Base-by-base conservation (phyloP, 257 asterid genomes). In the Nicotiana sylvestris region DNA sequence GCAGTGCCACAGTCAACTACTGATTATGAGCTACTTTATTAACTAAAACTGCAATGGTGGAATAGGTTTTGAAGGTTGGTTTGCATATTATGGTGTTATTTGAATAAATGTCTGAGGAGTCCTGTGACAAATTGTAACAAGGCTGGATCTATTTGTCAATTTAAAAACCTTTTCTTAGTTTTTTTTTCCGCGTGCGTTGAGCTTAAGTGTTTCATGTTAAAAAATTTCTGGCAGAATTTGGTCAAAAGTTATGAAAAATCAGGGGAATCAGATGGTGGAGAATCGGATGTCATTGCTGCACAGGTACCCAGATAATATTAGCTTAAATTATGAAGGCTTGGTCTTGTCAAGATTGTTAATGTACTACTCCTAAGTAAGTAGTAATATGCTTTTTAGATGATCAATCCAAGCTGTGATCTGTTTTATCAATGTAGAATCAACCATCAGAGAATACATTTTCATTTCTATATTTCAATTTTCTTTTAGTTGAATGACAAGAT, bases 271-370 rank as follows among this genome's bases (percentile, higher is more conserved):
- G 98, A 91, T 67, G 92, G 88, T 57, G 92, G 87, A 46, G 78
- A 88, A 55, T 85, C 93, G 46, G 98, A 94, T 78, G 91, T 88
- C 64, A 76, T 91, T 70, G 92, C 91, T 61, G 68, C 90, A 76
- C 98, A 95, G 96, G 98, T 93, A 85, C 4, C 2, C 43, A 46
- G 6, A 67, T 67, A 67, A 67, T 35, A n/a, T 49, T 13, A 66
- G 35, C 18, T 30, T 53, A 30, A 55, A 33, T 56, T 77, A 15
- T 21, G 56, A 30, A 15, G 18, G 61, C 65, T 61, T 27, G 46
- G 69, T 61, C 27, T 51, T 16, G 69, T 65, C n/a, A 30, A 39
- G 51, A 27, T 55, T 21, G 39, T 76, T 25, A 37, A 62, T 76
- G 16, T 67, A 51, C 12, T 53, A 53, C 7, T 60, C 49, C 49